Evolutionary conservation across 2,329 filamentous ascomycete species (phyloP).

Genomic region (Apiospora arundinis): DNA sequence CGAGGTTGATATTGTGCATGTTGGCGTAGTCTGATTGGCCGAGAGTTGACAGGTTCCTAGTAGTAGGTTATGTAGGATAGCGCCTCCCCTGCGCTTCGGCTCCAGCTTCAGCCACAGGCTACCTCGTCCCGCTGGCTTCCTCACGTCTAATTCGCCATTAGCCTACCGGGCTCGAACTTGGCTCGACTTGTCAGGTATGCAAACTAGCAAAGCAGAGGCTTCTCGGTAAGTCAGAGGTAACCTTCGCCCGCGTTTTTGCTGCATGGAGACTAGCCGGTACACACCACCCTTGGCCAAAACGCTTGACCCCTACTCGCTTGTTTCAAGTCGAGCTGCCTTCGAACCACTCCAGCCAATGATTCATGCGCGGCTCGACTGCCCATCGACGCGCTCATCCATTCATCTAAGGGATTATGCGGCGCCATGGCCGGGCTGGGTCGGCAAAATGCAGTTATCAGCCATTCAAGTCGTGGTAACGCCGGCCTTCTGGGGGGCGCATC

Average conservation of each 20-base stretch:
- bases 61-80: not conserved
- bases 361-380: constrained; percentile 6
- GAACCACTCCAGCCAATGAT: constrained; percentile 18
- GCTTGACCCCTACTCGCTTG: constrained; percentile 15
- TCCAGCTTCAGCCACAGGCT: constrained; percentile 10
- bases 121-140: constrained; percentile 1
- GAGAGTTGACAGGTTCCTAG: no score
- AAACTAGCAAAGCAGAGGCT: no score
- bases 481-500: constrained; percentile 10
- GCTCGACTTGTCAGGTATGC: not conserved
- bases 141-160: constrained; percentile 10
- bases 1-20: constrained; percentile 7
- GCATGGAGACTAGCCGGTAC: not conserved
- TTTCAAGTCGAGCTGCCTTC: constrained; percentile 15
- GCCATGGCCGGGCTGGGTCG: constrained; percentile 20
- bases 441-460: constrained; percentile 6
- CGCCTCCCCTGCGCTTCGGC: not conserved
- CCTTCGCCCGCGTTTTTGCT: not conserved
- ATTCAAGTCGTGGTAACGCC: constrained; percentile 20
- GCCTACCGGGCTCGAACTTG: not conserved
- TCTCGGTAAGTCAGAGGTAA: constrained; percentile 14
- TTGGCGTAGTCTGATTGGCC: constrained; percentile 10
- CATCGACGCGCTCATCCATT: constrained; percentile 9
- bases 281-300: constrained; percentile 20
- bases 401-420: constrained; percentile 19